Base-by-base conservation (phyloP, 1,284 basidiomycete species). In the Sporisorium iseilematis-ciliati region DNA sequence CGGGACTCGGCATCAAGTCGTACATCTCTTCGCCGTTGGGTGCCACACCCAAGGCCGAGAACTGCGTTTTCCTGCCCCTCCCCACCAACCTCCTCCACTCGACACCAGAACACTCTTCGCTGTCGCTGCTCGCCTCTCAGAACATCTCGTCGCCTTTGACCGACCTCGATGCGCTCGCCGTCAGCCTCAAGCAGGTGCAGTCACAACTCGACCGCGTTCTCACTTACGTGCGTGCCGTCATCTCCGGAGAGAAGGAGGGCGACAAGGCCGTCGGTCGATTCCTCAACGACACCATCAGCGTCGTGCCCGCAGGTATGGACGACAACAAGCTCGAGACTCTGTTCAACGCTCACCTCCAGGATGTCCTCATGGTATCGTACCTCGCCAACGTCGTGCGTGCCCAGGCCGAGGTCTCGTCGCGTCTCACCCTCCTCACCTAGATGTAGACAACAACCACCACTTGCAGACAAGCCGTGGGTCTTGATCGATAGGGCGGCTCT, bases 291-390 rank as follows among this genome's bases (percentile, higher is more conserved):
- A 94, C 94, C 10, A 80, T 84, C 61, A 75, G 77, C 59, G 77
- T 78, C 31, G 82, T 83, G 3, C 83, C 83, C 21, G 75, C 74
- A 10, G 78, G 75, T n/a, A 72, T 77, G 57, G 73, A 75, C 38
- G 78, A 76, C 53, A 72, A 65, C 58, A 73, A 77, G 70, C 75
- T 84, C 58, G 82, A 82, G 57, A 75, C 71, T 2, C 68, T 84
- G 25, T 84, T 84, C 81, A 83, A 84, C 65, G 75, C 81, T 42
- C 79, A 81, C 61, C 55, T 78, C 41, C 88, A 97, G 91, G 94
- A 97, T 85, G 93, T 92, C 20, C 88, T 97, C 75, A 96, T 95
- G 91, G 91, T 98, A 61, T 93, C 93, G 48, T 99, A 98, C 88
- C 89, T 99, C 77, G 92, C 94, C 50, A 97, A 94, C 86, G 89